A percentile compares a stretch with the other conserved stretches of the same genome.
phyloP scores from a whole-genome alignment of 2,329 filamentous ascomycete species.

The Aschersonia sp. region DNA sequence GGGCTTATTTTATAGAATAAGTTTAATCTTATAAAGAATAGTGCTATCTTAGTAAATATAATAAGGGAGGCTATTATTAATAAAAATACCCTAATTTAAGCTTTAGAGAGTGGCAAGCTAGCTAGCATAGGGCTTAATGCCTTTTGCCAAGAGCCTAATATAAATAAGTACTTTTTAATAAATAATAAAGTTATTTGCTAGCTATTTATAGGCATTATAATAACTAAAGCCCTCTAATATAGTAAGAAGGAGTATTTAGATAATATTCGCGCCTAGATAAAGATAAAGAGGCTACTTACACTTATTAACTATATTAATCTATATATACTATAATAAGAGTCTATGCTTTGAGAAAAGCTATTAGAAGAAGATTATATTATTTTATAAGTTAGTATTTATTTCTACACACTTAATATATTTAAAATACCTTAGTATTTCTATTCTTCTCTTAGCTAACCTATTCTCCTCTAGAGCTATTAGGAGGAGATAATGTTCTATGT shows the following conservation, averaged over 20 bases:
- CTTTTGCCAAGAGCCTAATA: conserved; percentile 26
- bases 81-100: conserved; percentile 29
- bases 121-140: conserved; percentile 33
- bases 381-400: too few relatives aligned
- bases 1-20: conserved; percentile 22
- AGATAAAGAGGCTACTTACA: background rate
- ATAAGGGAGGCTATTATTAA: conserved; percentile 33
- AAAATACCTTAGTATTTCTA: too few relatives aligned
- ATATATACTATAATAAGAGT: too few relatives aligned
- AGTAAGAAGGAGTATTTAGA: background rate
- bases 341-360: too few relatives aligned
- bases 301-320: background rate
- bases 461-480: too few relatives aligned
- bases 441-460: too few relatives aligned
- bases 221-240: background rate
- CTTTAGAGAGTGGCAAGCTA: conserved; percentile 30
- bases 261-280: background rate
- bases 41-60: conserved; percentile 33
- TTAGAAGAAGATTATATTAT: too few relatives aligned
- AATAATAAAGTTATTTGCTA: background rate
- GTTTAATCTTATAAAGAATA: conserved; percentile 31
- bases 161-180: conserved; percentile 9
- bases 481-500: too few relatives aligned
- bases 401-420: too few relatives aligned
- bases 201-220: background rate